Percentiles rank a stretch among this genome's conserved stretches.
Evolutionary conservation across 176 grass and related monocot genomes (phyloP).

Genomic region (Microstegium vimineum): DNA sequence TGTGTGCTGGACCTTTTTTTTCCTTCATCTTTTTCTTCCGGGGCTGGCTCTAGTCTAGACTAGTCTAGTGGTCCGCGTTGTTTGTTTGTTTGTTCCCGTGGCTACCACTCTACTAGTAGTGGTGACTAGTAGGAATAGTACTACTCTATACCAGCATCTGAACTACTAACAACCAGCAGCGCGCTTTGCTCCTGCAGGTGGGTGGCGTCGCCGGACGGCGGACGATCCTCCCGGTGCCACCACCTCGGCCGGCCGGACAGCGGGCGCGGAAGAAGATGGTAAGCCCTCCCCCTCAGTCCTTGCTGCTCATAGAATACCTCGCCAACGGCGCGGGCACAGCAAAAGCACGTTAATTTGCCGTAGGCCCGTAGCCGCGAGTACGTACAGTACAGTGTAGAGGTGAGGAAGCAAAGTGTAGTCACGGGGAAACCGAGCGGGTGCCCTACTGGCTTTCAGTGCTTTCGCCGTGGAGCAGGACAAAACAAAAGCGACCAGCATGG

Average conservation of each 20-base stretch:
- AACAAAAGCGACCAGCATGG: not conserved
- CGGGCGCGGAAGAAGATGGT: constrained; percentile 60
- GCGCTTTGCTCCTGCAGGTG: constrained; percentile 8
- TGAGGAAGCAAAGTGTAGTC: not conserved
- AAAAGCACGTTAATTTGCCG: not conserved
- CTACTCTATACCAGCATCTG: not conserved
- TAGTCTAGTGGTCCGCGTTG: not conserved
- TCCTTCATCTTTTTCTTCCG: too few relatives aligned
- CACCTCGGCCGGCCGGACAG: constrained; percentile 29
- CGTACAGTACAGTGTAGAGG: too few relatives aligned
- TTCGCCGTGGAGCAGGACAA: not conserved
- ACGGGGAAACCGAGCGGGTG: not conserved
- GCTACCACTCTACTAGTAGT: not conserved
- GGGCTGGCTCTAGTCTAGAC: not conserved
- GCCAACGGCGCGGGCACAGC: not conserved
- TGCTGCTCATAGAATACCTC: not conserved
- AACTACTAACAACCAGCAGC: not conserved
- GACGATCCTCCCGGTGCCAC: constrained; percentile 30
- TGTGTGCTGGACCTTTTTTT: not conserved
- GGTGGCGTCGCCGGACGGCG: not conserved
- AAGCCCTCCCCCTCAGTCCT: not conserved
- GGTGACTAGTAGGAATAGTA: too few relatives aligned
- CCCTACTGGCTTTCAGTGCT: not conserved
- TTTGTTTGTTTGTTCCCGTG: not conserved
- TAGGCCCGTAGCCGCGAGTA: not conserved